Base-by-base conservation (phyloP, 164 flowering plant species). In the Hamamelis virginiana region DNA sequence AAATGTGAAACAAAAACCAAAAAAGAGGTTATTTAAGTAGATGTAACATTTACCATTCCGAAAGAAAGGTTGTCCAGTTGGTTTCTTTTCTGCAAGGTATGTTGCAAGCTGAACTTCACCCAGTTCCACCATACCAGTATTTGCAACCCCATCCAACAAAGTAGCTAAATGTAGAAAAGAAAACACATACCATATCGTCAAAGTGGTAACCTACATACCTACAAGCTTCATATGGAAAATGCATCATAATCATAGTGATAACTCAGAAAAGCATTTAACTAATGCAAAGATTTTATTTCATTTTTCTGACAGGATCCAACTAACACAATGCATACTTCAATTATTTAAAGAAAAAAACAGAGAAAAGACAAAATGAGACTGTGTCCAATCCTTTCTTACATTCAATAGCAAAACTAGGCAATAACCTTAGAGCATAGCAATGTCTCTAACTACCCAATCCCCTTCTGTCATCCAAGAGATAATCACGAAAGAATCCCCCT, bases 91-190 rank as follows among this genome's bases (percentile, higher is more conserved):
- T 16, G 98, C 88, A 61, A 95, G 84, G 74, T 82, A 82, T 38
- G 80, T 53, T 1, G 90, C 87, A 78, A 95, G 89, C 71, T 85
- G 76, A 73, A 75, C 60, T 44, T 95, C 93, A 67, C 94, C 92
- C 81, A 95, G 85, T 80, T 95, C 99, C 71, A 90, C 89, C 69
- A 78, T 68, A 61, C 87, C 92, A 78, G 84, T 79, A 72, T 83
- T 82, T 67, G 96, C 96, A 65, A 92, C 82, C 21, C 91, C 99
- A 62, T 88, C 87, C 85, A 95, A 72, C 73, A 89, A 70, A 69
- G 70, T 65, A 74, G 70, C 99, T 95, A 79, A 53, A 79, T 9
- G 21, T 27, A 65, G 33, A 41, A 52, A 66, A 38, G 3, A 62
- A 33, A 62, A 52, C 18, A 14, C 38, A 62, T 8, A 19, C 18